These are phyloP conservation scores for Teunomyces pallodes DNA, from an alignment of 805 yeast species.

Conservation along the genomic window DNA sequence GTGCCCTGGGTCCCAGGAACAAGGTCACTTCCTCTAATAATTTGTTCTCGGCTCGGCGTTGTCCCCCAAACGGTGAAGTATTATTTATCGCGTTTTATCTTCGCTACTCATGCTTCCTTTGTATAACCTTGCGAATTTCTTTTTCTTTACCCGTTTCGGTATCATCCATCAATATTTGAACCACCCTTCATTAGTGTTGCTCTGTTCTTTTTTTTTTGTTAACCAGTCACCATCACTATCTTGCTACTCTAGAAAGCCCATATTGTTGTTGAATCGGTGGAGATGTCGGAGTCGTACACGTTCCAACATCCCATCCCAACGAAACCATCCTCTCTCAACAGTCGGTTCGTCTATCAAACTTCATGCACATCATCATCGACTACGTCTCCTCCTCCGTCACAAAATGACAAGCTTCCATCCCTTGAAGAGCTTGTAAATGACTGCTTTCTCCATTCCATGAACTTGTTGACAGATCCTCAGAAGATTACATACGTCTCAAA, in stretches of 20 bases:
- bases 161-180: not conserved
- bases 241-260: not conserved
- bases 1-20: too few relatives aligned
- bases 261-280: not conserved
- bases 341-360: slow-evolving; percentile 4
- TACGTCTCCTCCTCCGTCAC: not conserved
- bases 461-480: slow-evolving; percentile 13
- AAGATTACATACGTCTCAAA: slow-evolving; percentile 17
- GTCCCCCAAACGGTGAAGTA: not conserved
- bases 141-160: not conserved
- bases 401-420: slow-evolving; percentile 6
- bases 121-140: slow-evolving; percentile 1
- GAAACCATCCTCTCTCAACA: slow-evolving; percentile 8
- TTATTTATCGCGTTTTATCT: not conserved
- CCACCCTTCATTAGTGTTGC: not conserved
- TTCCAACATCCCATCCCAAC: slow-evolving; percentile 9
- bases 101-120: not conserved
- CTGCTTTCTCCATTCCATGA: slow-evolving; percentile 26
- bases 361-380: not conserved
- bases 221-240: not conserved
- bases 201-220: not conserved
- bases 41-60: not conserved
- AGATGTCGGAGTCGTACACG: slow-evolving; percentile 1
- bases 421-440: slow-evolving; percentile 33
- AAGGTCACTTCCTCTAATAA: too few relatives aligned